phyloP scores from a whole-genome alignment of 1,284 basidiomycete species.

The Irpex sp. region DNA sequence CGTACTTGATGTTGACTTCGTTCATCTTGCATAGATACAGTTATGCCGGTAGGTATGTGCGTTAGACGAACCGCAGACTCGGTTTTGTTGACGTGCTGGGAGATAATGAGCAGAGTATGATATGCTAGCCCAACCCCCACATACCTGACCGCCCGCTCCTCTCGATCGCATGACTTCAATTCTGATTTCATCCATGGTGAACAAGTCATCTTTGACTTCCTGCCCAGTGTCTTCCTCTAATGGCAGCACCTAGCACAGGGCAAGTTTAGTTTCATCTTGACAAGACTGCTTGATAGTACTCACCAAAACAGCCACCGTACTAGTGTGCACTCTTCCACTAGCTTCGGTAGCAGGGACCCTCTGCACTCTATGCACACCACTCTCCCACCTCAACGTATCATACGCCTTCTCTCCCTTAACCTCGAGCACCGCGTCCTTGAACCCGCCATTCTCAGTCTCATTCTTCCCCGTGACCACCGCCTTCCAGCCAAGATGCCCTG shows the following conservation, averaged over 20 bases:
- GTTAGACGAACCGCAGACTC: constrained; percentile 98
- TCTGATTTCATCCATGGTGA: constrained; percentile 85
- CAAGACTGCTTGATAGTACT: constrained; percentile 23
- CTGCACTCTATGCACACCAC: constrained; percentile 95
- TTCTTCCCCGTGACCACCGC: constrained; percentile 52
- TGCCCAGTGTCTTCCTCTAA: constrained; percentile 58
- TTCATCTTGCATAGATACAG: constrained; percentile 98
- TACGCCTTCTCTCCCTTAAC: constrained; percentile 79
- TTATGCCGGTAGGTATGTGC: constrained; percentile 90
- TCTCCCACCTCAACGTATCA: constrained; percentile 83
- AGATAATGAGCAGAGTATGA: background rate
- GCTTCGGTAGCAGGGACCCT: constrained; percentile 89
- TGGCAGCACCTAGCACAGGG: constrained; percentile 67
- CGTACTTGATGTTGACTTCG: constrained; percentile 90
- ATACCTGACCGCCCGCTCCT: constrained; percentile 94
- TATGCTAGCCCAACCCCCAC: constrained; percentile 11
- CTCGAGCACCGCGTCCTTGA: constrained; percentile 84
- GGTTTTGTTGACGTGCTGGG: constrained; percentile 96
- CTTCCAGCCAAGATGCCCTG: constrained; percentile 50
- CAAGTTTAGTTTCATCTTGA: background rate
- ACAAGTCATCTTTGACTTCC: constrained; percentile 51
- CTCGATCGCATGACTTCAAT: constrained; percentile 93
- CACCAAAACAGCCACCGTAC: constrained; percentile 87
- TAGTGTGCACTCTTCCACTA: constrained; percentile 88
- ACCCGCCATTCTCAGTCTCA: constrained; percentile 57